Conservation (phyloP, 2,329 filamentous ascomycete species). For the Penicillium psychrosexuale region DNA sequence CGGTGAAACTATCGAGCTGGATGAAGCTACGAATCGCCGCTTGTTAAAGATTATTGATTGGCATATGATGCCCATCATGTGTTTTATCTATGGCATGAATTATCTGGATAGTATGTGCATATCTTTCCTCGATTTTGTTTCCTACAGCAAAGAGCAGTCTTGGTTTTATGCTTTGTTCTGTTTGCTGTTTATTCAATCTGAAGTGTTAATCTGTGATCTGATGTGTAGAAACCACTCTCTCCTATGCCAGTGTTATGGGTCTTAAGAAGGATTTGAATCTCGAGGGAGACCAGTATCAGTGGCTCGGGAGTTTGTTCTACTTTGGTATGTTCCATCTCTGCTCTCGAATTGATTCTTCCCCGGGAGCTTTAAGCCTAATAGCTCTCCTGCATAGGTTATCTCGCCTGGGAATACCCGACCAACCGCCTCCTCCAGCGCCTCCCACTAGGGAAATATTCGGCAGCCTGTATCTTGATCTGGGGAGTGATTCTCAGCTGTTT, state of each 20-base stretch:
- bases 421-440: conserved; percentile 62
- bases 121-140: not conserved
- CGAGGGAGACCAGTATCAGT: conserved; percentile 48
- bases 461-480: conserved; percentile 63
- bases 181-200: not conserved
- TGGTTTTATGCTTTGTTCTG: not conserved
- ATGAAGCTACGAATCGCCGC: conserved; percentile 57
- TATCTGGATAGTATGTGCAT: conserved; percentile 50
- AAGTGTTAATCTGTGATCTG: not conserved
- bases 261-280: conserved; percentile 48
- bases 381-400: conserved; percentile 36
- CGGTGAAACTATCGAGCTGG: conserved; percentile 53
- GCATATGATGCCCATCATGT: conserved; percentile 60
- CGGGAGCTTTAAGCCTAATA: not conserved
- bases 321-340: conserved; percentile 36
- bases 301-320: conserved; percentile 53
- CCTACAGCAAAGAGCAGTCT: not conserved
- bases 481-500: conserved; percentile 60
- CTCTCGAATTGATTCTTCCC: not conserved
- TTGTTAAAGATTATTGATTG: conserved; percentile 61
- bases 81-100: conserved; percentile 57
- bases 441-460: conserved; percentile 65
- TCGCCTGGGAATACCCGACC: conserved; percentile 64
- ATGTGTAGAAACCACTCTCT: conserved; percentile 46
- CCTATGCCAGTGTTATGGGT: conserved; percentile 55